These are phyloP conservation scores for Raddia guianensis DNA, from an alignment of 176 grass and related monocot species.

Conservation along the genomic window DNA sequence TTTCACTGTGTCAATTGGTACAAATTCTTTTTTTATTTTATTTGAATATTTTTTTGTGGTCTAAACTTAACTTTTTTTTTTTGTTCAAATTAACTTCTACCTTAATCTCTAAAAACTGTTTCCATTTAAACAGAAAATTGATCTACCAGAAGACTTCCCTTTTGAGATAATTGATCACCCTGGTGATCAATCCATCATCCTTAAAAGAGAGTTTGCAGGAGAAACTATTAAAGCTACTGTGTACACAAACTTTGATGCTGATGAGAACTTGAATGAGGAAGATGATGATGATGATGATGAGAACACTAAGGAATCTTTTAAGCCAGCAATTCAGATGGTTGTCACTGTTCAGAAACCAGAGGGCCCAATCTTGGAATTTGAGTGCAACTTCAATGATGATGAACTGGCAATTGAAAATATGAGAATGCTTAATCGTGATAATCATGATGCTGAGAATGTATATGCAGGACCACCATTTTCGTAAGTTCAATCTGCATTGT, in stretches of 20 bases:
- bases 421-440: constrained; percentile 55
- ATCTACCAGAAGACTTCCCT: constrained; percentile 69
- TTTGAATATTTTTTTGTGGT: not conserved
- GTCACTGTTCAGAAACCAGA: constrained; percentile 68
- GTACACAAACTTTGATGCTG: constrained; percentile 62
- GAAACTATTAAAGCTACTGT: constrained; percentile 79
- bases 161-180: constrained; percentile 86
- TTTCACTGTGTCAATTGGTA: not conserved
- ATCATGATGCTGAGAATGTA: constrained; percentile 51
- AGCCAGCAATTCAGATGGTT: constrained; percentile 69
- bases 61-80: not conserved
- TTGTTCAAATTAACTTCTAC: not conserved
- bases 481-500: constrained; percentile 64
- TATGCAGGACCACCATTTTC: constrained; percentile 78
- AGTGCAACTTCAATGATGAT: constrained; percentile 78
- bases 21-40: not conserved
- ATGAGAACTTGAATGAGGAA: constrained; percentile 54
- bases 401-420: constrained; percentile 78
- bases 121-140: constrained; percentile 58
- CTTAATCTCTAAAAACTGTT: not conserved
- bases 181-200: constrained; percentile 75
- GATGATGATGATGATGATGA: constrained; percentile 42
- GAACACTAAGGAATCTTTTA: constrained; percentile 42
- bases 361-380: constrained; percentile 69
- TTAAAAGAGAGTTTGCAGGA: constrained; percentile 63